Base-by-base conservation (phyloP, 495 filamentous ascomycete species). In the Hypoxylon crocopeplum region DNA sequence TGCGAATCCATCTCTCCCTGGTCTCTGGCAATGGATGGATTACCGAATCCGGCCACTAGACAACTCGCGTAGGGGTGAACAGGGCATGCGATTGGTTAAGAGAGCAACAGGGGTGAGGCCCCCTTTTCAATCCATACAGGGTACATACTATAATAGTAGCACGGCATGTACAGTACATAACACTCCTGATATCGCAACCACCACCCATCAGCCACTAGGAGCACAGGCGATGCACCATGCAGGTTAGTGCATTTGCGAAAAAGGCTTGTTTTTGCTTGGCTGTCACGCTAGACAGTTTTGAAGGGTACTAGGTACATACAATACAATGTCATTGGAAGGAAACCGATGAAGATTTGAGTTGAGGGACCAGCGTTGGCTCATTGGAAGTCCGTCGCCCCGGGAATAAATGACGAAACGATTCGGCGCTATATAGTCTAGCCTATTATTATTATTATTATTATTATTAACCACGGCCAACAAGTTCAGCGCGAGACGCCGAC, bases 261-360 rank as follows among this genome's bases (percentile, higher is more conserved):
- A 62, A 61, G 47, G 59, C 59, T 63, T 63, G 41, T 63, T 63
- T 63, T 46, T 32, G 5, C 59, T 57, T 63, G 59, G 59, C 59
- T 57, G 30, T 22, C n/a, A 63, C 53, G 52, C 48, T 56, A 54
- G 42, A 17, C 11, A 27, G 13, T 5, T 34, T 48, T 16, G 37
- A 42, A 49, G 44, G 19, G 45, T 40, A n/a, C n/a, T n/a, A n/a
- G n/a, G n/a, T n/a, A n/a, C 33, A 51, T 24, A 22, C 20, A 21
- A 42, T 38, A 32, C 21, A 21, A 32, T 51, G n/a, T 33, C 24
- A 59, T 59, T 59, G 56, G 55, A 24, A 21, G 21, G 12, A 6
- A 45, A 16, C 30, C 19, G 30, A 51, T 42, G n/a, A 34, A 41
- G 42, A 39, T n/a, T n/a, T n/a, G n/a, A n/a, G n/a, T n/a, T n/a